A percentile compares a stretch with the other conserved stretches of the same genome.
These are phyloP conservation scores for Anthoceros angustus DNA, from an alignment of 225 moss, liverwort and hornwort genomes.

Conservation along the genomic window DNA sequence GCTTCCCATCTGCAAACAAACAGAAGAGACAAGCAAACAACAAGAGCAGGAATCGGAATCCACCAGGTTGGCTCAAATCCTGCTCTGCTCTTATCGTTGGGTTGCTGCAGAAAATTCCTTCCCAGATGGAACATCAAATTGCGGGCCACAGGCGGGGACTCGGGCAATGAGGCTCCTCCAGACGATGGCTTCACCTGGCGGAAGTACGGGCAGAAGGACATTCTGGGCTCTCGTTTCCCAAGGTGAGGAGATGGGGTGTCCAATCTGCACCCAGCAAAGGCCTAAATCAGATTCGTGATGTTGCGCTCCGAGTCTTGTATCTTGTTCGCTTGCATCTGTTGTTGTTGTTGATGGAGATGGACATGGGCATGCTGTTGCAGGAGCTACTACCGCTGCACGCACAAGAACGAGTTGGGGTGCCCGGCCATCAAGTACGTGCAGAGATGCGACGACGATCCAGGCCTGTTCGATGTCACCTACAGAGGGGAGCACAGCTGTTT, in stretches of 20 bases:
- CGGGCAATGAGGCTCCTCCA: conserved; percentile 25
- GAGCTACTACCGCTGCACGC: conserved; percentile 37
- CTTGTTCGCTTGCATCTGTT: background rate
- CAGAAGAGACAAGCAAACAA: background rate
- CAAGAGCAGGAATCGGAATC: background rate
- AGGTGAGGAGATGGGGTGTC: conserved; percentile 7
- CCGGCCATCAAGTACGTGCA: conserved; percentile 30
- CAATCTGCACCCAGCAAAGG: background rate
- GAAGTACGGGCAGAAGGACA: conserved; percentile 41
- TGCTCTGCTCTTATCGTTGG: background rate
- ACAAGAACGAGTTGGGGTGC: conserved; percentile 29
- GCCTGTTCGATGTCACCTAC: conserved; percentile 26
- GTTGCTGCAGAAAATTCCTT: conserved; percentile 25
- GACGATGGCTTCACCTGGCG: conserved; percentile 44
- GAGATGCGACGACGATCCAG: conserved; percentile 24
- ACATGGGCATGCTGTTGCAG: conserved; percentile 5
- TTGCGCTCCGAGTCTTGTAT: background rate
- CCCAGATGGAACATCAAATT: conserved; percentile 21
- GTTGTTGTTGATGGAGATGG: background rate
- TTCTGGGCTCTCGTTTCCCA: conserved; percentile 23
- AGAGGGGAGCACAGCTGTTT: conserved; percentile 23
- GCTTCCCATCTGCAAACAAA: background rate
- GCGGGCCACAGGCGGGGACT: conserved; percentile 18
- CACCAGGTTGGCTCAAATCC: background rate
- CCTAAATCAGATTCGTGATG: too few species aligned